Evolutionary conservation across 306 rosid genomes (phyloP).

Genomic region (Crataegus laevigata): DNA sequence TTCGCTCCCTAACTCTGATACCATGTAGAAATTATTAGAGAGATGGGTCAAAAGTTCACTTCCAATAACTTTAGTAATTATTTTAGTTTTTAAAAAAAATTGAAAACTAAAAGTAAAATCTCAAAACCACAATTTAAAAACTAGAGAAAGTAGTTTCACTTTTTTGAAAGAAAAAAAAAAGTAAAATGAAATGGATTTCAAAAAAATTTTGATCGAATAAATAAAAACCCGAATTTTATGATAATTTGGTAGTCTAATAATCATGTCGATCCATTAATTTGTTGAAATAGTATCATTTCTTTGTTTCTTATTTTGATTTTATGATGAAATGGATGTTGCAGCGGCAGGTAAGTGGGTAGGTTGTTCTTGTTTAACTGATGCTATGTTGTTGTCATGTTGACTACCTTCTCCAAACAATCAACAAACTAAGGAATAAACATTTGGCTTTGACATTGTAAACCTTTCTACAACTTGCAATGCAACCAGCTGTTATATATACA

Average conservation of each 20-base stretch:
- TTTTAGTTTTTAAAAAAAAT: too few relatives aligned
- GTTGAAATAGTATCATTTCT: neutral
- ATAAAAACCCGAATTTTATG: neutral
- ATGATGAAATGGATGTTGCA: neutral
- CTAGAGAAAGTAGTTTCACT: too few relatives aligned
- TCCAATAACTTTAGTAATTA: too few relatives aligned
- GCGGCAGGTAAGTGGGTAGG: constrained; percentile 2
- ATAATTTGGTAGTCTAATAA: neutral
- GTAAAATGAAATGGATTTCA: too few relatives aligned
- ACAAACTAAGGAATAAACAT: neutral
- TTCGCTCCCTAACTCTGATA: too few relatives aligned
- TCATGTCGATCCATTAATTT: neutral
- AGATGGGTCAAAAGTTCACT: too few relatives aligned
- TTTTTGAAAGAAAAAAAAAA: too few relatives aligned
- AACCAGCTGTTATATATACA: too few relatives aligned
- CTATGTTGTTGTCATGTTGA: constrained; percentile 5
- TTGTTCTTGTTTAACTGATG: constrained; percentile 1
- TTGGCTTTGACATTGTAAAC: constrained; percentile 4
- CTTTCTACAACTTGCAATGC: neutral
- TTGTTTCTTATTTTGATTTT: neutral
- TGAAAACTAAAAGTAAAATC: too few relatives aligned
- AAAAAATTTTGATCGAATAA: neutral
- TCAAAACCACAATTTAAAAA: too few relatives aligned
- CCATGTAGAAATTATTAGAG: too few relatives aligned
- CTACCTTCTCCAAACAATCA: neutral